Base-by-base conservation (phyloP, 768 basidiomycete species). In the Chlorophyllum brunneum region DNA sequence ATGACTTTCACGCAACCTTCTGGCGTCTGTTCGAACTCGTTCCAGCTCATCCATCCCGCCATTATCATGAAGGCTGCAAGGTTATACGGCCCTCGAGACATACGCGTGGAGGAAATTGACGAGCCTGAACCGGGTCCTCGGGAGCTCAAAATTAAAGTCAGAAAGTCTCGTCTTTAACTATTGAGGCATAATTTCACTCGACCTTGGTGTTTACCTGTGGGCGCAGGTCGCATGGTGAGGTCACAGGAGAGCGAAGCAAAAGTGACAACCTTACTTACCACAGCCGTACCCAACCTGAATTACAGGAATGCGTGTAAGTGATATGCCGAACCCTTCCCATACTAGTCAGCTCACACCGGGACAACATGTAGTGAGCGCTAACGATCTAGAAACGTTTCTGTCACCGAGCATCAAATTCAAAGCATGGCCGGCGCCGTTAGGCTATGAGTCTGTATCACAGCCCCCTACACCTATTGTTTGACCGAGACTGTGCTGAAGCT, bases 11-110 rank as follows among this genome's bases (percentile, higher is more conserved):
- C n/a, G n/a, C n/a, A n/a, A n/a, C n/a, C n/a, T n/a, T n/a, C n/a
- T n/a, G n/a, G n/a, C n/a, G n/a, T n/a, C n/a, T n/a, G n/a, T n/a
- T n/a, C n/a, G n/a, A n/a, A n/a, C n/a, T n/a, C n/a, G n/a, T n/a
- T n/a, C n/a, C n/a, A n/a, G n/a, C n/a, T n/a, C 20, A 8, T n/a
- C 37, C n/a, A 24, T 24, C 20, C 34, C 9, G 33, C 39, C 29
- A 24, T 82, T n/a, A n/a, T n/a, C n/a, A 78, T 78, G 77, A 76
- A 68, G 48, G 76, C 75, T 29, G 72, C 72, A 27, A 69, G 71
- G 34, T 76, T 68, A 51, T 73, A 78, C 51, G 77, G 71, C 3
- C 69, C 71, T 26, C 66, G 68, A 8, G 70, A 76, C 49, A 64
- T 80, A 13, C 67, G 71, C 10, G 63, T 80, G 39, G 77, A 78